Base-by-base conservation (phyloP, 345 rosid genomes). In the Stellera chamaejasme region DNA sequence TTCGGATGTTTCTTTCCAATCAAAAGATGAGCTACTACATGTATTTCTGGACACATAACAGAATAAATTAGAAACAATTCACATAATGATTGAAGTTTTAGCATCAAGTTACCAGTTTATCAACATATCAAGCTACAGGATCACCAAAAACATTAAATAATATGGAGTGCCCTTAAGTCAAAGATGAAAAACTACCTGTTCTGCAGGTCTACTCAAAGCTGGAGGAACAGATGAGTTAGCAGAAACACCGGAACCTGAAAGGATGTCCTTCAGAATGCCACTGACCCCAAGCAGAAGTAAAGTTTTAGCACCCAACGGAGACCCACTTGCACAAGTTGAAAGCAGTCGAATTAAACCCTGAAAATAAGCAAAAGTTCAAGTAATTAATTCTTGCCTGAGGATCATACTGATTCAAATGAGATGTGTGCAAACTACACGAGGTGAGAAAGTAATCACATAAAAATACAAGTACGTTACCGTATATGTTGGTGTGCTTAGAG, bases 271-370 rank as follows among this genome's bases (percentile, higher is more conserved):
- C 27, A 94, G 96, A 62, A 84, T 87, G 70, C 95, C 82, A 73
- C 97, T 94, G 60, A 88, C 81, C 48, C 97, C 99, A 39, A 94
- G 95, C 48, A 85, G 93, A 64, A 94, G 97, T 46, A 90, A 58
- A 43, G 97, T 94, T 83, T 87, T 87, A 58, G 84, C 87, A 65
- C 97, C 92, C 56, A 94, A 73, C 58, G 86, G 97, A 43, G 99
- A 94, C 27, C 97, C 97, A 49, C 97, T 94, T 50, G 99, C 97
- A 75, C 91, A 94, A n/a, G 93, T 87, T 54, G 99, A 87, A 48
- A 94, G 87, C 58, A 94, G 70, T 36, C 99, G 95, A 60, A 94
- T 87, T 74, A 94, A 78, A 14, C 99, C 99, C 99, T 94, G 80
- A 60, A 68, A 47, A 32, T 19, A 60, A 53, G 44, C 23, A 19